Evolutionary conservation across 1,284 basidiomycete genomes (phyloP).

Genomic region (Tylopilus sp.): DNA sequence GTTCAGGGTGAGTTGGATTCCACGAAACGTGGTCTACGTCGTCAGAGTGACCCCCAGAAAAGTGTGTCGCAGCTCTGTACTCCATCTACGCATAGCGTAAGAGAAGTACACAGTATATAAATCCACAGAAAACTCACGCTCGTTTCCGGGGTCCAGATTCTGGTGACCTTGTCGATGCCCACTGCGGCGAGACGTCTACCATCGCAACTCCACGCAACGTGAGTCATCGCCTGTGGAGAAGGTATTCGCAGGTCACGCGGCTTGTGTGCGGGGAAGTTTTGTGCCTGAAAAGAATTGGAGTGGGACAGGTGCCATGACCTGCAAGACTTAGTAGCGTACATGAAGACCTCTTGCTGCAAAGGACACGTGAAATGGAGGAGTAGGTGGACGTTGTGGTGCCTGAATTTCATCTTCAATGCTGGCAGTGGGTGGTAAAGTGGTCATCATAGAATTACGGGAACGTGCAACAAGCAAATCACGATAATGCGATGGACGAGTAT

Average conservation of each 20-base stretch:
- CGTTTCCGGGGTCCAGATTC: constrained; percentile 81
- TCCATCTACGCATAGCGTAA: constrained; percentile 64
- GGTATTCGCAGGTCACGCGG: constrained; percentile 78
- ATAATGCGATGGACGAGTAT: constrained; percentile 6
- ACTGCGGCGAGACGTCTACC: constrained; percentile 82
- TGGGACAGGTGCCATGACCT: constrained; percentile 18
- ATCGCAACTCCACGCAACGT: constrained; percentile 85
- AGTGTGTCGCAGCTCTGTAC: constrained; percentile 67
- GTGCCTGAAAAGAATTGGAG: constrained; percentile 58
- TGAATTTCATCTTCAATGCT: constrained; percentile 65
- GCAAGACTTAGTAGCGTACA: constrained; percentile 60
- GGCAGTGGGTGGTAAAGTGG: constrained; percentile 26
- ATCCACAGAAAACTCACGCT: constrained; percentile 58
- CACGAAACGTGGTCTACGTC: constrained; percentile 82
- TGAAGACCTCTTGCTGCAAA: constrained; percentile 76
- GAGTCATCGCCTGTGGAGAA: constrained; percentile 72
- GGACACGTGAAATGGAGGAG: constrained; percentile 76
- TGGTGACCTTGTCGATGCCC: constrained; percentile 80
- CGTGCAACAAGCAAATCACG: no score
- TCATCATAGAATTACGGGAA: constrained; percentile 24
- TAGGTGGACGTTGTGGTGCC: constrained; percentile 74
- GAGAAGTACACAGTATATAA: not conserved
- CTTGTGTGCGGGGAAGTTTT: constrained; percentile 81
- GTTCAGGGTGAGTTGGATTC: constrained; percentile 84
- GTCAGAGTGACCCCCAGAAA: constrained; percentile 75